These are phyloP conservation scores for Lyophyllum atratum DNA, from an alignment of 768 basidiomycete species.

Conservation along the genomic window DNA sequence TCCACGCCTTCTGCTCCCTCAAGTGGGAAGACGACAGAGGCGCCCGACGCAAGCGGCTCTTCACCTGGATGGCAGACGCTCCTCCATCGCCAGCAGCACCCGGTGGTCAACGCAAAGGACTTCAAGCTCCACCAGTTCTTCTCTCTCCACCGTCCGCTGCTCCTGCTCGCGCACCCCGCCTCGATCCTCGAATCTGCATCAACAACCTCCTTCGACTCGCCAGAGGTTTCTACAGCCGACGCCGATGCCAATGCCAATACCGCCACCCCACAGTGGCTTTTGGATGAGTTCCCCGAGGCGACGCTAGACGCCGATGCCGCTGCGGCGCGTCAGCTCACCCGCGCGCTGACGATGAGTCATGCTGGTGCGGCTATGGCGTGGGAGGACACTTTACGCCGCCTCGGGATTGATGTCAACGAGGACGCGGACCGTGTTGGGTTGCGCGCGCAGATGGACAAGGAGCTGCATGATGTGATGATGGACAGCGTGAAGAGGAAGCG, in stretches of 20 bases:
- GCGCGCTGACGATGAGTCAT: slow-evolving; percentile 68
- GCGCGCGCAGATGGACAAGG: slow-evolving; percentile 55
- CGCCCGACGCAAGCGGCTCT: not conserved
- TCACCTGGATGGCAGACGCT: slow-evolving; percentile 1
- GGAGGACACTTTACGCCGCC: slow-evolving; percentile 63
- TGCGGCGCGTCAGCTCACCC: slow-evolving; percentile 76
- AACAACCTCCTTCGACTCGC: slow-evolving; percentile 17
- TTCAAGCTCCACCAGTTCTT: slow-evolving; percentile 86
- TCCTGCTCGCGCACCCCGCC: slow-evolving; percentile 65
- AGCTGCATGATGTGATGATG: slow-evolving; percentile 66
- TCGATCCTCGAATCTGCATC: slow-evolving; percentile 46
- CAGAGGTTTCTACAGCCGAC: slow-evolving; percentile 12
- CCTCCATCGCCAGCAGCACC: slow-evolving; percentile 40
- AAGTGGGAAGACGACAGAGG: not conserved
- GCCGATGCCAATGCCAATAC: slow-evolving; percentile 10
- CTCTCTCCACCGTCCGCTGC: slow-evolving; percentile 76
- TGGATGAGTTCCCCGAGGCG: slow-evolving; percentile 47
- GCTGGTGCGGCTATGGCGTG: slow-evolving; percentile 65
- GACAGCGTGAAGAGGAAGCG: slow-evolving; percentile 86
- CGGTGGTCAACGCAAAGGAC: slow-evolving; percentile 61
- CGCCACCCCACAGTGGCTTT: slow-evolving; percentile 25
- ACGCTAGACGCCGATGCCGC: slow-evolving; percentile 77
- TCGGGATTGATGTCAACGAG: slow-evolving; percentile 60
- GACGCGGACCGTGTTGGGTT: slow-evolving; percentile 52
- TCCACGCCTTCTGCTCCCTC: slow-evolving; percentile 20